Evolutionary conservation across 805 yeast species (phyloP).

Genomic region (Metschnikowia proteae): DNA sequence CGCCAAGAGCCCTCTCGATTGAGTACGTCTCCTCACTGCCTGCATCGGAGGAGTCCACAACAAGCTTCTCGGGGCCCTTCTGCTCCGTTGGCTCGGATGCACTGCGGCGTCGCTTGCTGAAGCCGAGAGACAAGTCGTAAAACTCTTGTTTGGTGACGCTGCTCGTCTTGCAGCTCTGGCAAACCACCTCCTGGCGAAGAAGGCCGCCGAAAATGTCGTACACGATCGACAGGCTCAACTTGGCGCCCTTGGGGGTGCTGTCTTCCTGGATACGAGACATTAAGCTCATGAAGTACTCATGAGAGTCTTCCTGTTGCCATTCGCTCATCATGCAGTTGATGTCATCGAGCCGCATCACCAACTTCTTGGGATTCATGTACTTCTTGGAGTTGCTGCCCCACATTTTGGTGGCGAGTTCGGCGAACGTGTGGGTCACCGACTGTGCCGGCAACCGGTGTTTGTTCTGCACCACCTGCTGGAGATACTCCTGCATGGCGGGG

Average conservation of each 20-base stretch:
- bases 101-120: conserved; percentile 42
- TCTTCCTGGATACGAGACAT: conserved; percentile 88
- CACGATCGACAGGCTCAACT: conserved; percentile 73
- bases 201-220: conserved; percentile 95
- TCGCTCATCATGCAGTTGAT: conserved; percentile 95
- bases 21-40: conserved; percentile 38
- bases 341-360: conserved; percentile 69
- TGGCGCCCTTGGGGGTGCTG: conserved; percentile 84
- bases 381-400: conserved; percentile 42
- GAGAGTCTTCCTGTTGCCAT: conserved; percentile 98
- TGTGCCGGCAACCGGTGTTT: conserved; percentile 46
- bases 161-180: conserved; percentile 75
- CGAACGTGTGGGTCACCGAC: conserved; percentile 63
- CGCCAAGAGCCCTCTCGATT: conserved; percentile 69
- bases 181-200: conserved; percentile 77
- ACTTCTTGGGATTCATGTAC: conserved; percentile 69
- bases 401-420: conserved; percentile 66
- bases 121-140: conserved; percentile 83
- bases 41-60: neutral
- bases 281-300: conserved; percentile 92
- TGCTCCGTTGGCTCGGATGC: conserved; percentile 3
- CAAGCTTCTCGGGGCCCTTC: neutral
- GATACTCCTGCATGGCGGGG: conserved; percentile 85
- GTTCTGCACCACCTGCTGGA: conserved; percentile 59
- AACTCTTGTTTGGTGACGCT: conserved; percentile 90